Conservation (phyloP, 345 rosid species). For the Eucalyptus cloeziana region DNA sequence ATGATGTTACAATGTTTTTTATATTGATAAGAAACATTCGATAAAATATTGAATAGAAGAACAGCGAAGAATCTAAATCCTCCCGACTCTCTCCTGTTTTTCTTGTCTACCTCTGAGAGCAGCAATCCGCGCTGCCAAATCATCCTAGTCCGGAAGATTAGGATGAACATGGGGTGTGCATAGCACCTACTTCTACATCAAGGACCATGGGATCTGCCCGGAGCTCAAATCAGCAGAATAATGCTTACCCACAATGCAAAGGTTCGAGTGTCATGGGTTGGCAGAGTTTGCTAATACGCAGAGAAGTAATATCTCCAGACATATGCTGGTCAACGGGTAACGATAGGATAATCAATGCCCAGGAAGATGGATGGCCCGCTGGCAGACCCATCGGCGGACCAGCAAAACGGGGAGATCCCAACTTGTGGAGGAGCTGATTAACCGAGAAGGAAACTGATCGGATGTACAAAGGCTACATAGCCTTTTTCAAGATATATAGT, state of each 20-base stretch:
- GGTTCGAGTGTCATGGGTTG: not conserved
- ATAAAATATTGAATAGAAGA: not conserved
- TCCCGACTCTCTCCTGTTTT: not conserved
- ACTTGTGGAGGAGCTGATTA: not conserved
- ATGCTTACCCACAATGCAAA: not conserved
- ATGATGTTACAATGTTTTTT: not conserved
- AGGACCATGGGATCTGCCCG: not conserved
- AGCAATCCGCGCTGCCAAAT: slow-evolving; percentile 33
- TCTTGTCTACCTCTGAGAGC: slow-evolving; percentile 12
- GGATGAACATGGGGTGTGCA: slow-evolving; percentile 29
- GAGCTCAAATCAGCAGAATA: not conserved
- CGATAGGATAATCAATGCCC: too few relatives aligned
- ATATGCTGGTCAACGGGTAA: too few relatives aligned
- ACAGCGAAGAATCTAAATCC: not conserved
- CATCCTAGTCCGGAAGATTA: slow-evolving; percentile 44
- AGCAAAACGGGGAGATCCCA: not conserved
- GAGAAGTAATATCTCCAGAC: too few relatives aligned
- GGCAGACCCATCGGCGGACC: too few relatives aligned
- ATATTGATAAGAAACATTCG: not conserved
- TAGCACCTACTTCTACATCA: not conserved
- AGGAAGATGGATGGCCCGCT: too few relatives aligned
- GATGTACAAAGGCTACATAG: not conserved
- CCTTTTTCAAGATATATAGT: not conserved
- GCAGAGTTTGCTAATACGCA: too few relatives aligned
- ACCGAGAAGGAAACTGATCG: not conserved